Base-by-base conservation (phyloP, 441 rosid genomes). In the Syzygium malaccense region DNA sequence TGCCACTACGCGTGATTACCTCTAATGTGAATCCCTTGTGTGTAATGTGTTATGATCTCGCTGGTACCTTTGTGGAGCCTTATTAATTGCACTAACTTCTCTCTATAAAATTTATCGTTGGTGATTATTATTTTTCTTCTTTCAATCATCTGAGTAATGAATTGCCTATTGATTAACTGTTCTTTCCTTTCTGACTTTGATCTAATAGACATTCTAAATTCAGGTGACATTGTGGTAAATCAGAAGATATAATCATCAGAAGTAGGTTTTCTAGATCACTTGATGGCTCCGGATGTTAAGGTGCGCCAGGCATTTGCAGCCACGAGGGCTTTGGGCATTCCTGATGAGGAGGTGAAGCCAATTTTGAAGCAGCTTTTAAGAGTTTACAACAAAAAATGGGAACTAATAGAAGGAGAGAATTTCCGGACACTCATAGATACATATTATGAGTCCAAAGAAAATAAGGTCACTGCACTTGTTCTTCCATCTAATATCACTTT, bases 391-490 rank as follows among this genome's bases (percentile, higher is more conserved):
- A 88, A 33, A 51, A 94, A 93, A 10, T 97, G 99, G 99, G 95
- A 93, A 17, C 89, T 8, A 13, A 92, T 97, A 0, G 96, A 92
- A 92, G 90, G 93, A 49, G 97, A 97, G 86, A 90, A 94, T 78
- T 96, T 93, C 85, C 91, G 91, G 37, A 93, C 92, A 53, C 91
- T 97, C 18, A 28, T 93, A 85, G 98, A 97, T 87, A 92, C 94
- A 55, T 93, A 93, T 86, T 95, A 93, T 80, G 94, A 94, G 75
- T 62, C 13, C 53, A 92, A 92, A 55, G 95, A 93, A 66, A 91
- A 86, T 79, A 87, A 92, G 93, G 94, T 92, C 55, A 64, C 37
- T 18, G 26, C 32, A 87, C 56, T 55, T 60, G 53, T 83, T 55
- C 41, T 84, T 88, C 49, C 48, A 57, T 55, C 87, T 71, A 53